Base-by-base conservation (phyloP, 768 basidiomycete genomes). In the Exsudoporus frostii region DNA sequence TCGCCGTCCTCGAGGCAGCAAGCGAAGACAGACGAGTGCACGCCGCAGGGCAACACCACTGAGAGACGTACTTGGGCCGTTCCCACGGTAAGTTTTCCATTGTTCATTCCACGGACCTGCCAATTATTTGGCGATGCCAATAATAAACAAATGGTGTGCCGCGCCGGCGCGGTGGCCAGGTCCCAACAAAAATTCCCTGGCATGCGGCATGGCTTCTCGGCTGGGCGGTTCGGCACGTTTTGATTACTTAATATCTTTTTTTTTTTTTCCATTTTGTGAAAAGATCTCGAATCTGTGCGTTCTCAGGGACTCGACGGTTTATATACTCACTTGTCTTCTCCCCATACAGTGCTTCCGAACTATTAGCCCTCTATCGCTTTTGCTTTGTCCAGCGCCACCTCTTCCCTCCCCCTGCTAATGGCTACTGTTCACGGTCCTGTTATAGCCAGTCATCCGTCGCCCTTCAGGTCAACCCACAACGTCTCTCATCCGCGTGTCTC, bases 1-100 rank as follows among this genome's bases (percentile, higher is more conserved):
- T 65, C 48, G 24, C 62, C 58, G 63, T 65, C 67, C 67, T 69
- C 69, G 65, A 69, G 67, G 67, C 52, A 51, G 39, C 59, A 71
- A 69, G 67, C 67, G 67, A 71, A 54, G 42, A 53, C 63, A 61
- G 58, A 55, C 48, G 51, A 50, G 53, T 43, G 55, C 56, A 57
- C 48, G 53, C 55, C 39, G 51, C 48, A 48, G 45, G 47, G 45
- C 51, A 49, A 33, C 45, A 44, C 53, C 17, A 50, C 36, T 58
- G 53, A 51, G 60, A 53, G 54, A 45, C 48, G 46, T 55, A 61
- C 51, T 56, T 8, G 39, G 22, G 2, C 33, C 19, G 4, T 58
- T 69, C 63, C 39, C 66, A 68, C 66, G 68, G 68, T 68, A 56
- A 66, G 68, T 66, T 67, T 65, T 65, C 58, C 60, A 58, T 63